Percentiles rank a stretch among this genome's conserved stretches.
These are phyloP conservation scores for Leccinum pallidistipes DNA, from an alignment of 1,284 basidiomycete species.

Conservation along the genomic window DNA sequence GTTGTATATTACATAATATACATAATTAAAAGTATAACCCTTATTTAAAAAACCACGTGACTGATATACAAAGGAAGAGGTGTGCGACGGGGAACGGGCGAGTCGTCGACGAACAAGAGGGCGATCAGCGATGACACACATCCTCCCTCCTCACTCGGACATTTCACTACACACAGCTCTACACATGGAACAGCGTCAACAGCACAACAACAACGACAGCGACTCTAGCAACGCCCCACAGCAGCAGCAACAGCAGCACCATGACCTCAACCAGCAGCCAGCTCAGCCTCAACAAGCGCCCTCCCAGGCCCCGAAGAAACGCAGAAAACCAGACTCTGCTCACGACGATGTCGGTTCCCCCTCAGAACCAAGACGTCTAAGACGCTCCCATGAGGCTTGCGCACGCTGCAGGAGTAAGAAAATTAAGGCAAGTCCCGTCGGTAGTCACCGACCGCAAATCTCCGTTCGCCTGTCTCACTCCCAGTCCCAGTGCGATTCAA, in stretches of 20 bases:
- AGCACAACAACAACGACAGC: slow-evolving; percentile 28
- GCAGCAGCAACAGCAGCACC: slow-evolving; percentile 36
- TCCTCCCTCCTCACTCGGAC: slow-evolving; percentile 46
- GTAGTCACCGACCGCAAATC: slow-evolving; percentile 81
- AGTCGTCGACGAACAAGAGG: slow-evolving; percentile 12
- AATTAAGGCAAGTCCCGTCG: slow-evolving; percentile 89
- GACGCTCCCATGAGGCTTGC: slow-evolving; percentile 85
- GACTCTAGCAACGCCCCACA: slow-evolving; percentile 35
- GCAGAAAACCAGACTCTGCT: slow-evolving; percentile 53
- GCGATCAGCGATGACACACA: slow-evolving; percentile 44
- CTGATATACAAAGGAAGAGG: slow-evolving; percentile 26
- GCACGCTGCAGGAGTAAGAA: slow-evolving; percentile 88
- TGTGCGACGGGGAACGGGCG: slow-evolving; percentile 2
- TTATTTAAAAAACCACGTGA: slow-evolving; percentile 20
- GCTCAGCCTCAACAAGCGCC: slow-evolving; percentile 37
- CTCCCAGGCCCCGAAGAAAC: slow-evolving; percentile 50
- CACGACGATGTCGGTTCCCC: slow-evolving; percentile 52
- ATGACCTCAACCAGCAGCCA: slow-evolving; percentile 43
- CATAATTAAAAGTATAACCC: background rate
- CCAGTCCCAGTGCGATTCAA: slow-evolving; percentile 74
- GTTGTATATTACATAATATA: background rate
- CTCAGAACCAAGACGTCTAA: slow-evolving; percentile 72
- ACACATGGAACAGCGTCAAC: slow-evolving; percentile 63
- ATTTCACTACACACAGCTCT: slow-evolving; percentile 59
- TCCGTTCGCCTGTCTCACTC: slow-evolving; percentile 46